Conservation (phyloP, 345 rosid genomes). For the Triadica sebifera region DNA sequence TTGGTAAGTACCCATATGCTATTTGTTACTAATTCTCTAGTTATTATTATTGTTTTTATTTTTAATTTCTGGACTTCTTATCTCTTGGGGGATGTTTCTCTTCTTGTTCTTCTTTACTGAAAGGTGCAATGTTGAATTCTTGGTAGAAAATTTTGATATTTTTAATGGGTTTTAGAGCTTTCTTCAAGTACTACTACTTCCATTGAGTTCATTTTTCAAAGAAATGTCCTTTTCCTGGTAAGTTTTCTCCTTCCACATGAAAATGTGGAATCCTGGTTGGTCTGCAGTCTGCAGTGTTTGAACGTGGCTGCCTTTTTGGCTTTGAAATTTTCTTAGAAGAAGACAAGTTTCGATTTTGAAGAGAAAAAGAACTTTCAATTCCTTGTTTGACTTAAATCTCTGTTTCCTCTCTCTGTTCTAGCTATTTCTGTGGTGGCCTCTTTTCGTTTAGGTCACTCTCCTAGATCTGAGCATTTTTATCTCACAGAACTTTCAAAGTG, state of each 20-base stretch:
- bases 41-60: background rate
- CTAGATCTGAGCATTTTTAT: conserved; percentile 17
- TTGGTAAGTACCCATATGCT: conserved; percentile 9
- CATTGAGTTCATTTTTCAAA: background rate
- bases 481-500: background rate
- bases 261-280: conserved; percentile 6
- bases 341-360: background rate
- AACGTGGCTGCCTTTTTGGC: conserved; percentile 3
- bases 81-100: background rate
- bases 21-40: background rate
- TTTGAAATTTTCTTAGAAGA: background rate
- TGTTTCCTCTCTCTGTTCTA: background rate
- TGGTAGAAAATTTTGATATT: background rate
- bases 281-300: background rate
- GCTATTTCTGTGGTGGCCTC: background rate
- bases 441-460: conserved; percentile 3
- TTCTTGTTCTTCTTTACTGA: no score
- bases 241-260: background rate
- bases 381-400: conserved; percentile 8
- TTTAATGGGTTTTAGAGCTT: background rate
- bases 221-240: background rate
- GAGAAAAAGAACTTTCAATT: background rate
- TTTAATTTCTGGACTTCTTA: background rate
- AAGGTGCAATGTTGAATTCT: background rate
- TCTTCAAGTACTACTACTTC: conserved; percentile 3